These are phyloP conservation scores for Amaranthus palmeri DNA, from an alignment of 148 eudicot species.

Conservation along the genomic window DNA sequence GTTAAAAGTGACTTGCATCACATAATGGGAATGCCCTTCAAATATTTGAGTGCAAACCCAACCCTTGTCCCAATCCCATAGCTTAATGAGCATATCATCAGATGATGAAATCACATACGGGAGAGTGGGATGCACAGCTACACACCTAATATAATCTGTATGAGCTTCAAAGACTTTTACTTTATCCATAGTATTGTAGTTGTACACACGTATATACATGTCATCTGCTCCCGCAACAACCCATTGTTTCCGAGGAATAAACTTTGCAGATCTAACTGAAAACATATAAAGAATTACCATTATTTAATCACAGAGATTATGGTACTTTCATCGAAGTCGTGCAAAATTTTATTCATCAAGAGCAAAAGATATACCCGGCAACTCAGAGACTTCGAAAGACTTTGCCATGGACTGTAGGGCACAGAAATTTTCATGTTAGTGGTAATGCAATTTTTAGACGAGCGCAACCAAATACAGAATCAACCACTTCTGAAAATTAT, in stretches of 20 bases:
- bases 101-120: slow-evolving; percentile 92
- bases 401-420: slow-evolving; percentile 47
- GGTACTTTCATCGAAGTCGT: neutral
- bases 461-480: neutral
- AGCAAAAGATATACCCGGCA: slow-evolving; percentile 32
- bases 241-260: slow-evolving; percentile 87
- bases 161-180: slow-evolving; percentile 89
- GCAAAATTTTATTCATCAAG: neutral
- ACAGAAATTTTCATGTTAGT: slow-evolving; percentile 14
- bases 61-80: slow-evolving; percentile 98
- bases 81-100: slow-evolving; percentile 98
- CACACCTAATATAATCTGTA: slow-evolving; percentile 89
- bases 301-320: neutral
- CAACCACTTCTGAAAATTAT: neutral
- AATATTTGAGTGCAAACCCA: slow-evolving; percentile 86
- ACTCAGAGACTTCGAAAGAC: slow-evolving; percentile 55
- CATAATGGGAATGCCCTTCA: slow-evolving; percentile 93
- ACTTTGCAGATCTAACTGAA: slow-evolving; percentile 87
- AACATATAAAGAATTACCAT: slow-evolving; percentile 1
- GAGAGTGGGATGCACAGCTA: slow-evolving; percentile 91
- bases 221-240: slow-evolving; percentile 98
- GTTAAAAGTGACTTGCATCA: slow-evolving; percentile 92
- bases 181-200: slow-evolving; percentile 87
- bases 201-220: slow-evolving; percentile 83
- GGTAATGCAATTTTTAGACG: neutral